These are phyloP conservation scores for Fusarium succisae DNA, from an alignment of 2,329 filamentous ascomycete genomes.

Conservation along the genomic window DNA sequence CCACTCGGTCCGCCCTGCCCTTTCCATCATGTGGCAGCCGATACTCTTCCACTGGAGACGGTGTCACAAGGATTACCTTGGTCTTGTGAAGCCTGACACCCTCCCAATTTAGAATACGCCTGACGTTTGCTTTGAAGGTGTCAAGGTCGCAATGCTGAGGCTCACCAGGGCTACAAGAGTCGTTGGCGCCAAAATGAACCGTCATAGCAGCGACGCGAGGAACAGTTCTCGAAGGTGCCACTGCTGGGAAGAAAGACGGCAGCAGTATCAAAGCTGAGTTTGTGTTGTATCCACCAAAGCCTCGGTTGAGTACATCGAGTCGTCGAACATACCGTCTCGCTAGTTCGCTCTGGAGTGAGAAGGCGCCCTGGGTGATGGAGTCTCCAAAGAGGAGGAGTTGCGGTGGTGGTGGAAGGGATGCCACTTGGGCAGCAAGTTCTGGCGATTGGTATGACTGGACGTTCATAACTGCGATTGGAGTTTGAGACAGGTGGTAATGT, in stretches of 20 bases:
- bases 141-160: neutral
- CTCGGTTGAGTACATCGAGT: neutral
- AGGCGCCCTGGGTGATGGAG: neutral
- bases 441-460: too few relatives aligned
- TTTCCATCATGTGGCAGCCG: neutral
- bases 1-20: neutral
- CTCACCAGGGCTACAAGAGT: neutral
- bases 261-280: neutral
- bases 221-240: neutral
- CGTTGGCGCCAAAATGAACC: neutral
- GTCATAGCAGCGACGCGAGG: neutral
- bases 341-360: neutral
- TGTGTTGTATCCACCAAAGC: neutral
- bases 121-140: neutral
- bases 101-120: neutral
- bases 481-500: neutral
- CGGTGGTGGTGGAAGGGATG: neutral
- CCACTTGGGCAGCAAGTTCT: neutral
- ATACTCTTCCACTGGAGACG: neutral
- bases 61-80: neutral
- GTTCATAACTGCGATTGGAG: too few relatives aligned
- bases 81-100: neutral
- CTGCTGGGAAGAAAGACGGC: neutral
- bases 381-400: neutral
- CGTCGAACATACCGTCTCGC: neutral